Conservation (phyloP, 441 rosid genomes). For the Gossypium lobatum region DNA sequence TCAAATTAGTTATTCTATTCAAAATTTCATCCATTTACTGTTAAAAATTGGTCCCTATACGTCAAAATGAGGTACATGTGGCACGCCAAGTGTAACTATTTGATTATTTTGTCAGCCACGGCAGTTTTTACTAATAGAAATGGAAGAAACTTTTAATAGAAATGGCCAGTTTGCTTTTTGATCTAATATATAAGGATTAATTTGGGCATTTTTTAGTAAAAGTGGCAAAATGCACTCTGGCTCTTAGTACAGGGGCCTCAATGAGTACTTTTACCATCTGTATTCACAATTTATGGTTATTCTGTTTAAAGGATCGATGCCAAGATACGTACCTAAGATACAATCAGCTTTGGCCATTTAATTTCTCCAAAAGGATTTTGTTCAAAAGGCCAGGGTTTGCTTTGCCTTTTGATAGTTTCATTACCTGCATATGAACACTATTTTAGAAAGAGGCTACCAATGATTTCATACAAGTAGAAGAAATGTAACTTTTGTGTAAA, state of each 20-base stretch:
- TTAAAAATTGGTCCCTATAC: no score
- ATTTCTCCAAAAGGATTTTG: slow-evolving; percentile 72
- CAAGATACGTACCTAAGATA: not conserved
- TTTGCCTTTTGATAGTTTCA: slow-evolving; percentile 86
- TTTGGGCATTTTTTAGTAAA: no score
- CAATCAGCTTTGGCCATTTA: slow-evolving; percentile 47
- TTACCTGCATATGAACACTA: slow-evolving; percentile 45
- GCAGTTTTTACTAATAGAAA: not conserved
- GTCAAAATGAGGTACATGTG: no score
- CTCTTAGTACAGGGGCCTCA: no score
- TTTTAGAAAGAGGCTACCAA: not conserved
- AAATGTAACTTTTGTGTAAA: not conserved
- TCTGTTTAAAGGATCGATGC: not conserved
- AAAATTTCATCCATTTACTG: no score
- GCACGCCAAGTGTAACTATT: not conserved
- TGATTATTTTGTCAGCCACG: not conserved
- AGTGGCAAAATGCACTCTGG: no score
- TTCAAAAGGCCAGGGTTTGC: slow-evolving; percentile 82
- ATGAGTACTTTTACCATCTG: not conserved
- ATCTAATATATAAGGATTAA: no score
- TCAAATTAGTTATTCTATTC: no score
- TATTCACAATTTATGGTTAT: not conserved
- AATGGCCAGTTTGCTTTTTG: no score
- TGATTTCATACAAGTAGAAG: not conserved
- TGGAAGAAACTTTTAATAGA: no score